A percentile compares a stretch with the other conserved stretches of the same genome.
phyloP scores from a whole-genome alignment of 2,329 filamentous ascomycete genomes.

The Bipolaris zeicola region DNA sequence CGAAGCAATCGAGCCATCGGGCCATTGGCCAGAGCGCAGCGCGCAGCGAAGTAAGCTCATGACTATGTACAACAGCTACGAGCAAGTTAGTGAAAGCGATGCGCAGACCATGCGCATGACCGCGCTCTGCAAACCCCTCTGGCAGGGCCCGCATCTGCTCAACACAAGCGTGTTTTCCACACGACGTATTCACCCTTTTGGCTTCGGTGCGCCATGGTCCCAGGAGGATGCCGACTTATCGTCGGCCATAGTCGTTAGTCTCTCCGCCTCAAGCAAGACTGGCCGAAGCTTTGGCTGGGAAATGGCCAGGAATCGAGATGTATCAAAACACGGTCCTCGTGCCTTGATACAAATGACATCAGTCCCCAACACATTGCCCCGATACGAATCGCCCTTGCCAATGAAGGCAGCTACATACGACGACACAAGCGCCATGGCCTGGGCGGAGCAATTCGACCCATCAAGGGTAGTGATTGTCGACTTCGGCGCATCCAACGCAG shows the following conservation, averaged over 20 bases:
- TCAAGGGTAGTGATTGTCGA: not conserved
- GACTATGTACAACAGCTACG: no score
- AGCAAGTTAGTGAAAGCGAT: no score
- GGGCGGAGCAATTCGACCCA: not conserved
- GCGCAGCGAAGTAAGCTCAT: no score
- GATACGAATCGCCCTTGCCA: not conserved
- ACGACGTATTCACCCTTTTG: not conserved
- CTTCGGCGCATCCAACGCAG: not conserved
- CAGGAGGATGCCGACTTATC: not conserved
- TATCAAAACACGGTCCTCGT: not conserved
- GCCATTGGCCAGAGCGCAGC: no score
- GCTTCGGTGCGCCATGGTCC: constrained; percentile 1
- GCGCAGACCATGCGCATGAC: no score
- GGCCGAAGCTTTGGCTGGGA: constrained; percentile 2
- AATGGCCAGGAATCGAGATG: constrained; percentile 1
- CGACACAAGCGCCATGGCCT: not conserved
- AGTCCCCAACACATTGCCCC: not conserved
- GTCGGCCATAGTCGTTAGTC: constrained; percentile 1
- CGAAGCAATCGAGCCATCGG: no score
- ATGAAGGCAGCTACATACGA: not conserved
- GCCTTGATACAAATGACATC: constrained; percentile 2
- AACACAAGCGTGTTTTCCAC: not conserved
- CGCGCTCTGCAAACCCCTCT: no score
- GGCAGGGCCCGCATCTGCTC: no score
- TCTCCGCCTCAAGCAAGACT: not conserved